These are phyloP conservation scores for Mortierella polycephala DNA, from an alignment of 371 early-diverging fungal species.

Conservation along the genomic window DNA sequence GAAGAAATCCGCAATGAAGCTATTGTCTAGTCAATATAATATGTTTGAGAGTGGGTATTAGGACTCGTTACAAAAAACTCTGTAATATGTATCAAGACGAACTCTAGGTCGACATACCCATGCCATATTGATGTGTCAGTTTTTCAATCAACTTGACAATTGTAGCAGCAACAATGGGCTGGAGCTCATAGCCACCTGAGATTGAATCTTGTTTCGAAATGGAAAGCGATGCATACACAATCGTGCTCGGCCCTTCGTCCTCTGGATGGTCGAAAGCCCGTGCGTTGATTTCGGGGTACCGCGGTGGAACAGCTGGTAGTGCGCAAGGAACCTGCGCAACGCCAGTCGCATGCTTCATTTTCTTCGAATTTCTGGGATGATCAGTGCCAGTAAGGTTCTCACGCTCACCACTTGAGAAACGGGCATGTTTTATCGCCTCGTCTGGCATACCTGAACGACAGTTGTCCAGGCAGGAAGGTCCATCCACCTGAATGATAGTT, in stretches of 20 bases:
- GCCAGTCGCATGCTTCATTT: background rate
- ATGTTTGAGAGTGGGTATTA: background rate
- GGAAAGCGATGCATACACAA: conserved; percentile 21
- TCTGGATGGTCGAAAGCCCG: conserved; percentile 31
- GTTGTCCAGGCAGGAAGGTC: too few species aligned
- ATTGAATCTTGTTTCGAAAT: background rate
- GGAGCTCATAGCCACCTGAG: conserved; percentile 7
- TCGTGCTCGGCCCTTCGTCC: conserved; percentile 19
- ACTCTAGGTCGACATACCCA: conserved; percentile 55
- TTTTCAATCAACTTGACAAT: conserved; percentile 71
- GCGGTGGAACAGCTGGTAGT: conserved; percentile 27
- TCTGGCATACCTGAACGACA: too few species aligned
- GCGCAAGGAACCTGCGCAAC: background rate
- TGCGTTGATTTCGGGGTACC: conserved; percentile 31
- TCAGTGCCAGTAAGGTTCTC: background rate
- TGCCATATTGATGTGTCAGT: conserved; percentile 60
- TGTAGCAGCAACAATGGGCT: conserved; percentile 62
- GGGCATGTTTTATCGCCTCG: too few species aligned
- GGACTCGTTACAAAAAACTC: background rate
- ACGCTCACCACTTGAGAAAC: too few species aligned
- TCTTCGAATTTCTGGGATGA: background rate
- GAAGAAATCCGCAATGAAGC: conserved; percentile 76
- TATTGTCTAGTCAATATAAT: conserved; percentile 58
- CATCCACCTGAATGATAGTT: background rate
- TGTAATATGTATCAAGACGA: background rate